Conservation (phyloP, 164 flowering plant species). For the Sedum album region DNA sequence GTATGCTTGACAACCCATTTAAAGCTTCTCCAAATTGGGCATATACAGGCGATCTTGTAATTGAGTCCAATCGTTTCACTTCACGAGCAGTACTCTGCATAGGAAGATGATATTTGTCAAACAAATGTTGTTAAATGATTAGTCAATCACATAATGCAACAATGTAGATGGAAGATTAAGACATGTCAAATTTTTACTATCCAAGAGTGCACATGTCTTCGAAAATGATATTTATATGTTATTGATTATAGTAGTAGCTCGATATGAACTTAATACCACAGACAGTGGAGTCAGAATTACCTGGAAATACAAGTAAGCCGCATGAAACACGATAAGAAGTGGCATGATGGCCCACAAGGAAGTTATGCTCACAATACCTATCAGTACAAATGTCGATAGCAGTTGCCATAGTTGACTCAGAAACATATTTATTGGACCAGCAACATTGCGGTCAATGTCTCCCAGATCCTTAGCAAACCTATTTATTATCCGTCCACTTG, state of each 20-base stretch:
- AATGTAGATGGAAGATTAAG: background rate
- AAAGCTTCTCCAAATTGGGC: slow-evolving; percentile 96
- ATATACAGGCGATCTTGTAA: slow-evolving; percentile 89
- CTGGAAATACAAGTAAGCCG: slow-evolving; percentile 41
- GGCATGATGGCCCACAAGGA: slow-evolving; percentile 47
- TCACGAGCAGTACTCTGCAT: slow-evolving; percentile 96
- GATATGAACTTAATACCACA: background rate
- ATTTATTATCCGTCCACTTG: slow-evolving; percentile 81
- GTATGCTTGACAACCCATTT: slow-evolving; percentile 79
- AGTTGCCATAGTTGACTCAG: slow-evolving; percentile 66
- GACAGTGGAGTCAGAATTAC: slow-evolving; percentile 11
- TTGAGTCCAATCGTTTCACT: slow-evolving; percentile 90
- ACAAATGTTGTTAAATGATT: background rate
- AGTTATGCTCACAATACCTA: slow-evolving; percentile 30
- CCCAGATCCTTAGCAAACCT: slow-evolving; percentile 93
- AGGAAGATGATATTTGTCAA: background rate
- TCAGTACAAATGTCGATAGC: slow-evolving; percentile 45
- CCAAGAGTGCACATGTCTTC: background rate
- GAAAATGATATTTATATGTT: background rate
- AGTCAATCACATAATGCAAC: background rate
- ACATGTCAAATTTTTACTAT: background rate
- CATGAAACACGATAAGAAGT: slow-evolving; percentile 33
- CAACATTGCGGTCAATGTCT: slow-evolving; percentile 86
- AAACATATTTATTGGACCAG: slow-evolving; percentile 61
- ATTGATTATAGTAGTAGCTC: background rate